These are phyloP conservation scores for Artemisia annua DNA, from an alignment of 129 eudicot species.

Conservation along the genomic window DNA sequence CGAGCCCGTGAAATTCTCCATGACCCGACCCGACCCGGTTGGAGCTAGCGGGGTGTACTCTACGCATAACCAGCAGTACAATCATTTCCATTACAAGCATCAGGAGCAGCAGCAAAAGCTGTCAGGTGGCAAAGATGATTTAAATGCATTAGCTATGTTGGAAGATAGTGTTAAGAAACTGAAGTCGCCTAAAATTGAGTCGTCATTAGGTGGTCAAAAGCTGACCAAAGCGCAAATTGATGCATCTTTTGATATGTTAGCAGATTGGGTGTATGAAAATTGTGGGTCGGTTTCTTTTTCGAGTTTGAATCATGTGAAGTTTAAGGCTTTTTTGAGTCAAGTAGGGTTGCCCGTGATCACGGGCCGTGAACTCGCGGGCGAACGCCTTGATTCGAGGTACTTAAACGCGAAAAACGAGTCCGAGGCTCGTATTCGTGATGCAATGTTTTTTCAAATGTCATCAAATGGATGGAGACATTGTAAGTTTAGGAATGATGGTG, in stretches of 20 bases:
- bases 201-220: constrained; percentile 48
- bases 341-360: constrained; percentile 65
- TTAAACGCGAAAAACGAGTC: constrained; percentile 54
- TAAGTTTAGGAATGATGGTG: constrained; percentile 12
- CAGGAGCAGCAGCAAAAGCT: constrained; percentile 16
- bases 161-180: constrained; percentile 89
- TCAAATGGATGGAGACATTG: constrained; percentile 72
- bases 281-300: constrained; percentile 75
- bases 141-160: constrained; percentile 76
- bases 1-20: constrained; percentile 48
- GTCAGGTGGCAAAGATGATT: constrained; percentile 86
- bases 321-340: constrained; percentile 63
- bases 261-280: constrained; percentile 85
- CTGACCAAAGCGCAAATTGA: constrained; percentile 67
- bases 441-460: constrained; percentile 78
- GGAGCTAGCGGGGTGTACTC: constrained; percentile 29
- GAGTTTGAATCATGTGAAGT: constrained; percentile 72
- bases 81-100: not conserved
- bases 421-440: constrained; percentile 76
- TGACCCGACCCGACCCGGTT: constrained; percentile 27
- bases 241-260: constrained; percentile 53
- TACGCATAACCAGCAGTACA: constrained; percentile 31
- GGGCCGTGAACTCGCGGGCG: constrained; percentile 53
- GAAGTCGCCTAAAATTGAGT: constrained; percentile 62
- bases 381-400: constrained; percentile 63